phyloP scores from a whole-genome alignment of 2,329 filamentous ascomycete genomes.

The Diplodia sapinea region DNA sequence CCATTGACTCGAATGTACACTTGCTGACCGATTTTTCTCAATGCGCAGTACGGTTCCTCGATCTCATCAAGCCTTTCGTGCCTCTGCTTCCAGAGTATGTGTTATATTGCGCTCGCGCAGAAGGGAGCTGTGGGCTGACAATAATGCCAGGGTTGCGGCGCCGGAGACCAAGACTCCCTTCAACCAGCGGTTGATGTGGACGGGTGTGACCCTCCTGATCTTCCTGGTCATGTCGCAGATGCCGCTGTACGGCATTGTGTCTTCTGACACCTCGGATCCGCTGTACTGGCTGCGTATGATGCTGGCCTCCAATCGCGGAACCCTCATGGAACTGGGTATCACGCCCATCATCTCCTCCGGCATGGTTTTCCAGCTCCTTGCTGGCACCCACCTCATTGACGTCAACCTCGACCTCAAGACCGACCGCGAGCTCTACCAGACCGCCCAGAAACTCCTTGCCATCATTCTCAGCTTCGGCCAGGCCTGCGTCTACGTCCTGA shows the following conservation, averaged over 20 bases:
- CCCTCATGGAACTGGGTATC: constrained; percentile 92
- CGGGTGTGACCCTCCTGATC: constrained; percentile 79
- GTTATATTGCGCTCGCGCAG: constrained; percentile 34
- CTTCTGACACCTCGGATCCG: constrained; percentile 92
- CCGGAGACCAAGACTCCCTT: constrained; percentile 98
- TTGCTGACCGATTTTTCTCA: constrained; percentile 35
- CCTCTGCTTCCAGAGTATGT: constrained; percentile 95
- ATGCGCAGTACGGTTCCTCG: constrained; percentile 89
- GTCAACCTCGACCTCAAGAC: constrained; percentile 99
- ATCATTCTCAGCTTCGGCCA: constrained; percentile 98
- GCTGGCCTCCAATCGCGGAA: constrained; percentile 97
- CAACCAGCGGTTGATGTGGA: constrained; percentile 75
- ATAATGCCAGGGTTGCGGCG: constrained; percentile 61
- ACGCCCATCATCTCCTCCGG: constrained; percentile 99
- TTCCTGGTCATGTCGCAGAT: constrained; percentile 99
- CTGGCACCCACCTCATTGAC: constrained; percentile 98
- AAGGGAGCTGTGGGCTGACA: constrained; percentile 20
- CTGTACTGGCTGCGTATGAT: constrained; percentile 99
- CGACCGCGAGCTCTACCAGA: constrained; percentile 99
- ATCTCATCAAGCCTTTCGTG: constrained; percentile 99
- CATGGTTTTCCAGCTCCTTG: constrained; percentile 99
- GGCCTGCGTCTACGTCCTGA: constrained; percentile 97
- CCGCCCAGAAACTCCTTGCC: constrained; percentile 88
- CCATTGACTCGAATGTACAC: constrained; percentile 34
- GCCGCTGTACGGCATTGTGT: constrained; percentile 95